Conservation (phyloP, 148 eudicot species). For the Suaeda aralocaspica region DNA sequence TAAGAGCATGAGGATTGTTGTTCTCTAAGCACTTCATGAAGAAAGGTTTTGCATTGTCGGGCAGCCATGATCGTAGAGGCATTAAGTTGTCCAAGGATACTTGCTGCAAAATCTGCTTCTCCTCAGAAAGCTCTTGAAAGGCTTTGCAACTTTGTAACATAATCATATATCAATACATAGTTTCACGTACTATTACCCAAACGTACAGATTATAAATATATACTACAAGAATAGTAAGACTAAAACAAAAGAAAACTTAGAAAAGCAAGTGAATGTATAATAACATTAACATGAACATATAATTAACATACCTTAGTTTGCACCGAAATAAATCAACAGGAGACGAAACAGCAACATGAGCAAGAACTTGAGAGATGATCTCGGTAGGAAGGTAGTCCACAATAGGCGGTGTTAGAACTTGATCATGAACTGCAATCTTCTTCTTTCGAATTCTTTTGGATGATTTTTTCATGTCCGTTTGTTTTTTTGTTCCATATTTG, state of each 20-base stretch:
- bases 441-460: neutral
- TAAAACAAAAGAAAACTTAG: no score
- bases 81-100: conserved; percentile 9
- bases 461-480: neutral
- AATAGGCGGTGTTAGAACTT: neutral
- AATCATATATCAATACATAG: neutral
- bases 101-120: conserved; percentile 20
- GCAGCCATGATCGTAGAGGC: neutral
- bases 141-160: conserved; percentile 21
- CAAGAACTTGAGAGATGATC: conserved; percentile 10
- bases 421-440: neutral
- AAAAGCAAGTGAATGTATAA: no score
- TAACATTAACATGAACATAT: no score
- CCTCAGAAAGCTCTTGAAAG: conserved; percentile 17
- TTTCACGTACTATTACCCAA: no score
- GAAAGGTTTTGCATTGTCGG: conserved; percentile 9
- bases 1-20: conserved; percentile 26
- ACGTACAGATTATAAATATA: no score
- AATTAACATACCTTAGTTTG: conserved; percentile 18
- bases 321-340: conserved; percentile 22
- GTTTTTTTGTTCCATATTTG: neutral
- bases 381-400: conserved; percentile 22
- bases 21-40: conserved; percentile 17
- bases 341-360: conserved; percentile 22
- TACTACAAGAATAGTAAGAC: no score